phyloP scores from a whole-genome alignment of 768 basidiomycete genomes.

The Mrakia frigida region DNA sequence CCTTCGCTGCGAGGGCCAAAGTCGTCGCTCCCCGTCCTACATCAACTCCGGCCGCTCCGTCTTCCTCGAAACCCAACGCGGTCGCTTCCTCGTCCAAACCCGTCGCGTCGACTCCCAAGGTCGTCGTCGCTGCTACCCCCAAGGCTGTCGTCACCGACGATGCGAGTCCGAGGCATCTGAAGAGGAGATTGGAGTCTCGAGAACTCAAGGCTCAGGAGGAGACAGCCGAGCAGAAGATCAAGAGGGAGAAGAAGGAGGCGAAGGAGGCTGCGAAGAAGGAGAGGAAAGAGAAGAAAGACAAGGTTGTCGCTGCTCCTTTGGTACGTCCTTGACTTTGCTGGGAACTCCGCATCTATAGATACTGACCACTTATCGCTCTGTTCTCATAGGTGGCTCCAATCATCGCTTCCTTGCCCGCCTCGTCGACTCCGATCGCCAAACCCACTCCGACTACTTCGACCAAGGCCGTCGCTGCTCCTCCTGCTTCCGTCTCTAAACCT shows the following conservation, averaged over 20 bases:
- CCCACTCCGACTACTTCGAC: not conserved
- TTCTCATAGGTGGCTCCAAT: not conserved
- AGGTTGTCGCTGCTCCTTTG: not conserved
- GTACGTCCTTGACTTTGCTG: not conserved
- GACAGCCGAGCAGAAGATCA: not conserved
- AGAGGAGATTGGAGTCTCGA: not conserved
- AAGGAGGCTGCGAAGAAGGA: not conserved
- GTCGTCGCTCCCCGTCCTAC: not conserved
- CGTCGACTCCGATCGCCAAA: not conserved
- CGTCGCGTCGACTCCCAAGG: not conserved
- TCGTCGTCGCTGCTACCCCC: not conserved
- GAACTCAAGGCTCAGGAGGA: not conserved
- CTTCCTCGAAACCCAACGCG: not conserved
- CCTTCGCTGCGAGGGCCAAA: not conserved
- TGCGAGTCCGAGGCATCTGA: not conserved
- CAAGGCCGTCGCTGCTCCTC: not conserved
- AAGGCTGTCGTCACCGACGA: not conserved
- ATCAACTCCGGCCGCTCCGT: not conserved
- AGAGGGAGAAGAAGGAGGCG: constrained; percentile 9
- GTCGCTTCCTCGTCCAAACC: not conserved
- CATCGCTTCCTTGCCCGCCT: constrained; percentile 5
- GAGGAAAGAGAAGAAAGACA: constrained; percentile 4
- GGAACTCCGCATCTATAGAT: not conserved
- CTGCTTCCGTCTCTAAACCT: too few relatives aligned
- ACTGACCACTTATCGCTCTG: not conserved